Base-by-base conservation (phyloP, 1,284 basidiomycete genomes). In the Tilletia caries region DNA sequence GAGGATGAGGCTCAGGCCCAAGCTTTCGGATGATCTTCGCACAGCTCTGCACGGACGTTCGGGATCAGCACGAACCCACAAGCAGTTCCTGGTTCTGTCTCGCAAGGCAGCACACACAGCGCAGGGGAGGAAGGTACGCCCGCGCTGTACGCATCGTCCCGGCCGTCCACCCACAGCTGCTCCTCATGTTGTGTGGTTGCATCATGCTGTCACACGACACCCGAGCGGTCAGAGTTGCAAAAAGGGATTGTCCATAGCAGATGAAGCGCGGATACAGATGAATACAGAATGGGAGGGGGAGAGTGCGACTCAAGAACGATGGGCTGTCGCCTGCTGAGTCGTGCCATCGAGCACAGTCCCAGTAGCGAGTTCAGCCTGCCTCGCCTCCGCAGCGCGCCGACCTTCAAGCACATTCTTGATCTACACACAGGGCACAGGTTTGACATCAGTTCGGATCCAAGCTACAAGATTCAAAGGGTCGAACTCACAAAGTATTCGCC, bases 401-500 rank as follows among this genome's bases (percentile, higher is more conserved):
- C 75, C 68, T 48, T 79, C 71, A 41, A 81, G 67, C 4, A 81
- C 80, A 52, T 81, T 81, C 67, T 81, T 73, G 72, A 81, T 81
- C 69, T 70, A 64, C 54, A n/a, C 25, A 5, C 1, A 50, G 1
- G n/a, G 46, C 20, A 50, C 20, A 50, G 6, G 46, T 50, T 44
- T 8, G 43, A 20, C 10, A 44, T 8, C 43, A 12, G 20, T 15
- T 15, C 3, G 4, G 46, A 37, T 3, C 25, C 4, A 34, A 32
- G 33, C 12, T 37, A 66, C 20, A n/a, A n/a, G n/a, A n/a, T n/a
- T n/a, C n/a, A n/a, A n/a, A 20, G 33, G 64, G 8, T 29, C 33
- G 18, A 29, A 70, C 70, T 69, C 65, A 80, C 66, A 50, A 85
- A 80, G 64, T 84, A 79, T 75, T 85, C 83, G 58, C 85, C 84